These are phyloP conservation scores for Hypoxylon sp. DNA, from an alignment of 2,329 filamentous ascomycete species.

Conservation along the genomic window DNA sequence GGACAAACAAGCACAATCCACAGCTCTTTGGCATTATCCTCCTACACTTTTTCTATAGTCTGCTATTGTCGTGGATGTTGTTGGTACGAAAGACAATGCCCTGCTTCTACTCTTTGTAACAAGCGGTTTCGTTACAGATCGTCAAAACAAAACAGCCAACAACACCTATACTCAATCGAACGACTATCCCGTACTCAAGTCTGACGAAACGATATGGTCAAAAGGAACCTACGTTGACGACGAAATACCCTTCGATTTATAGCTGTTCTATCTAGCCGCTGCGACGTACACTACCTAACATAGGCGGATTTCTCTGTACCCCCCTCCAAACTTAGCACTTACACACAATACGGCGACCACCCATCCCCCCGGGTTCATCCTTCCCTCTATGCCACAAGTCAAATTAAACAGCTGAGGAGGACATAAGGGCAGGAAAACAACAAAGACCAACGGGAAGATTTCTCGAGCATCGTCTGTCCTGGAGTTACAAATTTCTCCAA, in stretches of 20 bases:
- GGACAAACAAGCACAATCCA: background rate
- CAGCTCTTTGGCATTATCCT: background rate
- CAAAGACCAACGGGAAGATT: background rate
- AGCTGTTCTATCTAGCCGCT: background rate
- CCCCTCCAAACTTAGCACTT: conserved; percentile 3
- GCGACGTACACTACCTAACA: background rate
- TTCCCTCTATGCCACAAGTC: conserved; percentile 15
- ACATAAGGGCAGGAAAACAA: conserved; percentile 13
- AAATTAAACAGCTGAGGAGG: conserved; percentile 20
- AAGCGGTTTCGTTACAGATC: conserved; percentile 21
- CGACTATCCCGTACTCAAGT: conserved; percentile 3
- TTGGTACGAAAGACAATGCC: conserved; percentile 22
- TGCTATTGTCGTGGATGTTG: conserved; percentile 8
- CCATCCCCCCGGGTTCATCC: conserved; percentile 4
- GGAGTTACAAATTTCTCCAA: conserved; percentile 5
- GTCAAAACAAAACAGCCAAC: conserved; percentile 17
- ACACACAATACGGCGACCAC: background rate
- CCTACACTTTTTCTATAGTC: background rate
- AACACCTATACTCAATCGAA: conserved; percentile 19
- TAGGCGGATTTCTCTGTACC: background rate
- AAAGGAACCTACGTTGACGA: background rate
- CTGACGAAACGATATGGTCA: conserved; percentile 1
- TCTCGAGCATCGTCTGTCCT: background rate
- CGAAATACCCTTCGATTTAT: conserved; percentile 1
- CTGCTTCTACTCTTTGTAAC: conserved; percentile 15